Conservation (phyloP, 768 basidiomycete genomes). For the Rhodotorula diobovata region DNA sequence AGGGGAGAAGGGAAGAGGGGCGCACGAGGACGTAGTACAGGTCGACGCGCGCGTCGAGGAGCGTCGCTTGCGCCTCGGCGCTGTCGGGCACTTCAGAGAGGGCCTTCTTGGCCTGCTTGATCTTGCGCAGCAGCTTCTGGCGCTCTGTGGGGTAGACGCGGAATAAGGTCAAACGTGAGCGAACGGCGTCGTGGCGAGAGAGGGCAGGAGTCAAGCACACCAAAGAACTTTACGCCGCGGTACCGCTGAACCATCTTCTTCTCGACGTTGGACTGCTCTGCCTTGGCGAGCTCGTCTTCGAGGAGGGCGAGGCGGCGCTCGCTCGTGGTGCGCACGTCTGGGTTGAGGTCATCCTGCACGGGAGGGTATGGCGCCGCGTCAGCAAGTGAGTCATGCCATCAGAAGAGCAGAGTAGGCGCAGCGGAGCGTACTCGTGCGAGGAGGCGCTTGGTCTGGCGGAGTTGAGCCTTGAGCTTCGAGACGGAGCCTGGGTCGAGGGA, state of each 20-base stretch:
- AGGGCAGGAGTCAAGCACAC: constrained; percentile 52
- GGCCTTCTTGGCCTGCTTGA: constrained; percentile 63
- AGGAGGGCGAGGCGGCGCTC: constrained; percentile 72
- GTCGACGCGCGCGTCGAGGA: constrained; percentile 71
- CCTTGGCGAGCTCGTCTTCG: constrained; percentile 65
- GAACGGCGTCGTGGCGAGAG: background rate
- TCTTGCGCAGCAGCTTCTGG: constrained; percentile 74
- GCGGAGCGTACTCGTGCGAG: constrained; percentile 64
- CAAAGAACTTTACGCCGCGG: constrained; percentile 90
- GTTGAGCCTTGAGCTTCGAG: constrained; percentile 76
- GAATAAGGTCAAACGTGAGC: background rate
- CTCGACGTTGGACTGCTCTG: constrained; percentile 63
- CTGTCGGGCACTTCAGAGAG: constrained; percentile 43
- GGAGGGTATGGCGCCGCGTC: background rate
- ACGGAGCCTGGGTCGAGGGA: constrained; percentile 46
- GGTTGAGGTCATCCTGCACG: constrained; percentile 68
- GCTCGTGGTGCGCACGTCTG: constrained; percentile 73
- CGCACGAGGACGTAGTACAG: constrained; percentile 82
- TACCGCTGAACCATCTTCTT: constrained; percentile 70
- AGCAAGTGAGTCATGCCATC: background rate
- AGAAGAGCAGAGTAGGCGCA: background rate
- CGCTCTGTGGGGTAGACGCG: constrained; percentile 57
- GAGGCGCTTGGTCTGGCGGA: constrained; percentile 76
- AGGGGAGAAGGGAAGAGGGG: background rate
- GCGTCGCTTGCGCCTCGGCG: constrained; percentile 45